Conservation (phyloP, 2,329 filamentous ascomycete species). For the Colletotrichum chrysophilum region DNA sequence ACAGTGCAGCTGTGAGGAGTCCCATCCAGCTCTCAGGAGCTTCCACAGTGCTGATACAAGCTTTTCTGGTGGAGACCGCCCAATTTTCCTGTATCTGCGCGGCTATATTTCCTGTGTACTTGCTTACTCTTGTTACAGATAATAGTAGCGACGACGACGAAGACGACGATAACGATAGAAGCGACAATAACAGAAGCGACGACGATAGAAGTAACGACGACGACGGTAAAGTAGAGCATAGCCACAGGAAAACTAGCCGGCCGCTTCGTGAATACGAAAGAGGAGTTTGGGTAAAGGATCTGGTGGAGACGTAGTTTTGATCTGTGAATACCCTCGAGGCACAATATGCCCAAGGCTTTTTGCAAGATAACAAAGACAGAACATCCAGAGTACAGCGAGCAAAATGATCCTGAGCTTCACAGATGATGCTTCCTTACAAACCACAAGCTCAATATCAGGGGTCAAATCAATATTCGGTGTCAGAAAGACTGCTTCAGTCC, state of each 20-base stretch:
- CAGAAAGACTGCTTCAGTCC: accelerated
- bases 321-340: background rate
- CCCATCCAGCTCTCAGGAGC: accelerated
- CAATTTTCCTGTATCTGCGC: too few species aligned
- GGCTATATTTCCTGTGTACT: too few species aligned
- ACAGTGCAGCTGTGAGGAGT: background rate
- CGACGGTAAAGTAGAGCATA: too few species aligned
- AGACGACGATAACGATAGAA: too few species aligned
- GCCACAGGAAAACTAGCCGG: background rate
- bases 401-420: background rate
- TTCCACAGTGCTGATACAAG: background rate
- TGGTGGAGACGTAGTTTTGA: background rate
- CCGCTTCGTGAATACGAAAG: background rate
- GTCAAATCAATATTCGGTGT: background rate
- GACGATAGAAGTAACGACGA: too few species aligned
- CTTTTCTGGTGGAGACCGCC: background rate
- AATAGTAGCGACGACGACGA: too few species aligned
- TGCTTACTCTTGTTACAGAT: too few species aligned
- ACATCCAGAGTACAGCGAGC: accelerated
- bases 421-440: background rate
- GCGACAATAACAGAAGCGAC: too few species aligned
- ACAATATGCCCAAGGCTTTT: background rate
- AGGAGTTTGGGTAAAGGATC: background rate
- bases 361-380: background rate
- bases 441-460: background rate